Conservation (phyloP, 371 early-diverging fungal species). For the Blakeslea trispora region DNA sequence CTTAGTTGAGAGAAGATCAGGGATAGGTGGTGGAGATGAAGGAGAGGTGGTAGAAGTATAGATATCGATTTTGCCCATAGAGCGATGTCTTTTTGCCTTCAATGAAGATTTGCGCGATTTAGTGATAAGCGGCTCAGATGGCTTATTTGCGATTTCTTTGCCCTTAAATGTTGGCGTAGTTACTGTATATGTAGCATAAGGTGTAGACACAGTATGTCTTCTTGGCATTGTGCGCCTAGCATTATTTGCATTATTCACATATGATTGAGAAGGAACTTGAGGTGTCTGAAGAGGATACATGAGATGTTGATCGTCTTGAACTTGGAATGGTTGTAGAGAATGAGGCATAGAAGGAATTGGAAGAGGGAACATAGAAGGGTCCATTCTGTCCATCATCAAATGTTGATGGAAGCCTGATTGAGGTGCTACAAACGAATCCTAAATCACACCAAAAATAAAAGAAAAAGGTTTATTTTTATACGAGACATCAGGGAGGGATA, state of each 20-base stretch:
- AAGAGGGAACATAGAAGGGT: slow-evolving; percentile 2
- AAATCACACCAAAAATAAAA: too few relatives aligned
- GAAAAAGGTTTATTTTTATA: too few relatives aligned
- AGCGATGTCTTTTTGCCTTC: slow-evolving; percentile 44
- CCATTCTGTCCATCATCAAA: not conserved
- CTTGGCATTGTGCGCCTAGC: slow-evolving; percentile 36
- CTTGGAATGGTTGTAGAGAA: not conserved
- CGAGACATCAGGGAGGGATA: too few relatives aligned
- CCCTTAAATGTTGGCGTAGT: slow-evolving; percentile 1
- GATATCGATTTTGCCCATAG: slow-evolving; percentile 39
- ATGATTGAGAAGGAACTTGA: slow-evolving; percentile 11
- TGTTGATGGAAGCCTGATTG: slow-evolving; percentile 5
- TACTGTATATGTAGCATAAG: slow-evolving; percentile 17
- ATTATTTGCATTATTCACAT: slow-evolving; percentile 20
- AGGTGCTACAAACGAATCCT: not conserved
- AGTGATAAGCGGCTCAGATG: not conserved
- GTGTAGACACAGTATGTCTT: slow-evolving; percentile 50
- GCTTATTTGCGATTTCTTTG: not conserved
- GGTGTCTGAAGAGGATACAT: slow-evolving; percentile 3
- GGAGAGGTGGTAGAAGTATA: slow-evolving; percentile 8
- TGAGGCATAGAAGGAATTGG: slow-evolving; percentile 1
- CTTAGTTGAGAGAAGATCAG: slow-evolving; percentile 16
- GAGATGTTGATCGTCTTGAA: slow-evolving; percentile 4
- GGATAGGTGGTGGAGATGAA: slow-evolving; percentile 18
- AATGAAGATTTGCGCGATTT: slow-evolving; percentile 31